Base-by-base conservation (phyloP, 305 asterid genomes). In the Solanum chacoense region DNA sequence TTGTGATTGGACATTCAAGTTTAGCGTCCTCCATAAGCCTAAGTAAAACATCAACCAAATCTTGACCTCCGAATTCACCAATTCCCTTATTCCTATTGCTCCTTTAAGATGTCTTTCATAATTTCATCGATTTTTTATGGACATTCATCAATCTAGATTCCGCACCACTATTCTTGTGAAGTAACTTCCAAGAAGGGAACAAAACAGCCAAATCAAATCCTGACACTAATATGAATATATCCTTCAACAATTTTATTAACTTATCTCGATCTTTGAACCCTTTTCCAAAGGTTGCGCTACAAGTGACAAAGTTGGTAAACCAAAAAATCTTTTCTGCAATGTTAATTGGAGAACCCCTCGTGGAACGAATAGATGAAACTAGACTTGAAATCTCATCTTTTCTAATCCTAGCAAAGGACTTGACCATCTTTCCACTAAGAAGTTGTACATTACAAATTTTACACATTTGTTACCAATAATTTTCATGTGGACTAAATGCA, bases 391-490 rank as follows among this genome's bases (percentile, higher is more conserved):
- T 38, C 42, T 38, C 13, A 38, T 38, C 42, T 38, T 38, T 38
- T 38, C 13, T 38, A 38, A 38, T 38, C 13, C 1, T 5, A 38
- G 1, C 42, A 38, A 38, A 38, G 42, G 42, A 38, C 13, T 38
- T 38, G 42, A 38, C 42, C 12, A 36, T 88, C 18, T 80, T 90
- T 4, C 63, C 26, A 77, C 45, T 10, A 31, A 31, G 32, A 31
- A 31, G 87, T 81, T 88, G 88, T 72, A 35, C n/a, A 1, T 6
- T 50, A 18, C 4, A 55, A 55, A 55, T 73, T 80, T 88, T 87
- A 11, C 89, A 88, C 89, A 90, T 88, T 79, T 90, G 92, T 29
- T 37, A 79, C 90, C 79, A 90, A 28, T 88, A 85, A 11, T 88
- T 89, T 7, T 77, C 87, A 18, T 83, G 2, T 83, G 76, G 13